These are phyloP conservation scores for Hypoxylon sp. DNA, from an alignment of 2,329 filamentous ascomycete species.

Conservation along the genomic window DNA sequence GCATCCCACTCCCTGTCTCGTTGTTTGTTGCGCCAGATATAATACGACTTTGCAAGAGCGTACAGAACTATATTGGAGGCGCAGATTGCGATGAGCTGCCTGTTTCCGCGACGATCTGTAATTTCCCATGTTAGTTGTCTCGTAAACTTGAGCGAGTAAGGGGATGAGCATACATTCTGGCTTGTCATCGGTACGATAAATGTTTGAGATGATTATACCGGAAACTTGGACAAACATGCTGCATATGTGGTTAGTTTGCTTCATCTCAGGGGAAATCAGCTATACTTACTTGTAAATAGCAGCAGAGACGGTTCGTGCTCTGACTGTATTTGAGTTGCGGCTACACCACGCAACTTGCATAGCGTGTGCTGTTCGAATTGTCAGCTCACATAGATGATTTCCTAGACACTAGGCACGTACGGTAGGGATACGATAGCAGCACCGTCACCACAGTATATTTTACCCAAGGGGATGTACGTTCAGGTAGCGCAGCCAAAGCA, in stretches of 20 bases:
- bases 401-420: slow-evolving; percentile 12
- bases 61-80: slow-evolving; percentile 46
- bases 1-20: slow-evolving; percentile 33
- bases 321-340: slow-evolving; percentile 50
- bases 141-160: no score
- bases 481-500: slow-evolving; percentile 44
- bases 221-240: slow-evolving; percentile 56
- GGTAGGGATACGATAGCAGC: slow-evolving; percentile 46
- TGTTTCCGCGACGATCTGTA: slow-evolving; percentile 51
- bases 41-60: slow-evolving; percentile 49
- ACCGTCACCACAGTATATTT: slow-evolving; percentile 45
- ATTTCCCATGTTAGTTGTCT: not conserved
- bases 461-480: slow-evolving; percentile 42
- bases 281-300: slow-evolving; percentile 47
- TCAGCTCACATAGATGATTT: slow-evolving; percentile 1
- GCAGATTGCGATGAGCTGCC: slow-evolving; percentile 45
- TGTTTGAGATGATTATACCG: slow-evolving; percentile 55
- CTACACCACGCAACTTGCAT: slow-evolving; percentile 51
- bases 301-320: slow-evolving; percentile 50
- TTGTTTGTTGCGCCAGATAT: slow-evolving; percentile 51
- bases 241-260: slow-evolving; percentile 1
- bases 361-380: slow-evolving; percentile 43
- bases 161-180: slow-evolving; percentile 45
- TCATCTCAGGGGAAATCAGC: not conserved
- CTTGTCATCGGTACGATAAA: slow-evolving; percentile 57